Conservation (phyloP, 306 rosid species). For the Prunus salicina region DNA sequence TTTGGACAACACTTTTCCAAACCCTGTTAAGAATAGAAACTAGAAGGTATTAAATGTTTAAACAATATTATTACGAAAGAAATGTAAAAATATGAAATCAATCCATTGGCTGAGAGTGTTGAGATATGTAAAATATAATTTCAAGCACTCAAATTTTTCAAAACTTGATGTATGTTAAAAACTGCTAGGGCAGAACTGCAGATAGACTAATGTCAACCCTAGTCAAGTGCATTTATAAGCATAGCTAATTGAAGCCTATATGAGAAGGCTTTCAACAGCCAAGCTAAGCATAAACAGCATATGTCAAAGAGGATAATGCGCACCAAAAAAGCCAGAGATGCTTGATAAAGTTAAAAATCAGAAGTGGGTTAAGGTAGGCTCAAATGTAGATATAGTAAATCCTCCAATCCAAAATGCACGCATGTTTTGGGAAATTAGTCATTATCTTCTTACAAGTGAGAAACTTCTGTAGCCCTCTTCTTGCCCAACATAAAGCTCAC, state of each 20-base stretch:
- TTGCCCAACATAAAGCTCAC: slow-evolving; percentile 64
- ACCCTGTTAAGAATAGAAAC: slow-evolving; percentile 42
- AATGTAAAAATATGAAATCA: neutral
- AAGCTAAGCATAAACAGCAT: neutral
- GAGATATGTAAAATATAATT: no score
- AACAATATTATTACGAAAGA: neutral
- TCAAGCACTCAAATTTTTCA: no score
- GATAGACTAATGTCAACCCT: neutral
- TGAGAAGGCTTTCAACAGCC: neutral
- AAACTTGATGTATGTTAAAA: no score
- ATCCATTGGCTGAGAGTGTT: neutral
- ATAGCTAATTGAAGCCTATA: neutral
- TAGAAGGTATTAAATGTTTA: slow-evolving; percentile 8
- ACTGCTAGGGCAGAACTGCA: neutral
- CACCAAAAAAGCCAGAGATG: neutral
- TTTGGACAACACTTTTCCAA: slow-evolving; percentile 64
- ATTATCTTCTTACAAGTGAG: slow-evolving; percentile 60
- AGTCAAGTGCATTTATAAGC: neutral
- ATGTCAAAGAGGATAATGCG: neutral
- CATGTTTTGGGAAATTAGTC: neutral
- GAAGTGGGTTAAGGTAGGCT: neutral
- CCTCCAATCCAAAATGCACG: neutral
- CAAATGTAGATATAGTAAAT: neutral
- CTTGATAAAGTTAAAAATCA: no score
- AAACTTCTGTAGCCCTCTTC: slow-evolving; percentile 83